Conservation (phyloP, 805 yeast genomes). For the Komagataella phaffii region DNA sequence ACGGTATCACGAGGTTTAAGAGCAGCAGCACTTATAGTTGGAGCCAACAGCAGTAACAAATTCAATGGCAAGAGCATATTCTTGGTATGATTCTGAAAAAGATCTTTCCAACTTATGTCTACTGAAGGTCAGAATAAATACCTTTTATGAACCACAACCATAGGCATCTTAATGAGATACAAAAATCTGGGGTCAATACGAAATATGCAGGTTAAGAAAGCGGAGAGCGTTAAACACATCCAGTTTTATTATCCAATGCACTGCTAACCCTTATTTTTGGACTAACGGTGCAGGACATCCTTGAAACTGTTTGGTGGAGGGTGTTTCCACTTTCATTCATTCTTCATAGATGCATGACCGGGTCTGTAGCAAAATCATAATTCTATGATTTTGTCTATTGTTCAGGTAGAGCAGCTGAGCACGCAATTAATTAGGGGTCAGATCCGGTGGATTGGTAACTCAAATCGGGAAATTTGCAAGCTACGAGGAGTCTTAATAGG, state of each 20-base stretch:
- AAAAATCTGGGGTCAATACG: not conserved
- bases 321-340: not conserved
- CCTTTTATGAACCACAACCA: not conserved
- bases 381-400: not conserved
- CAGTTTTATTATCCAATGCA: not conserved
- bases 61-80: not conserved
- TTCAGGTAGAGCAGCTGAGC: not conserved
- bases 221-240: not conserved
- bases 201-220: not conserved
- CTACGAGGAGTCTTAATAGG: not conserved
- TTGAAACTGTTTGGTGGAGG: not conserved
- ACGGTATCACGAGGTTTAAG: not conserved
- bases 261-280: not conserved
- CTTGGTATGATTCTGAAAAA: not conserved
- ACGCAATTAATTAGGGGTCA: not conserved
- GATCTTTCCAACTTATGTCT: not conserved
- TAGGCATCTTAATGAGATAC: not conserved
- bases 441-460: not conserved
- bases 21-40: not conserved
- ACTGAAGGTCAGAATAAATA: not conserved
- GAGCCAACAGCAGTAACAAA: not conserved
- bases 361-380: not conserved
- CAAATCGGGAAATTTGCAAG: not conserved
- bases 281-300: not conserved
- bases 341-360: not conserved